Evolutionary conservation across 225 moss, liverwort and hornwort species (phyloP).

Genomic region (Ulota crispa): DNA sequence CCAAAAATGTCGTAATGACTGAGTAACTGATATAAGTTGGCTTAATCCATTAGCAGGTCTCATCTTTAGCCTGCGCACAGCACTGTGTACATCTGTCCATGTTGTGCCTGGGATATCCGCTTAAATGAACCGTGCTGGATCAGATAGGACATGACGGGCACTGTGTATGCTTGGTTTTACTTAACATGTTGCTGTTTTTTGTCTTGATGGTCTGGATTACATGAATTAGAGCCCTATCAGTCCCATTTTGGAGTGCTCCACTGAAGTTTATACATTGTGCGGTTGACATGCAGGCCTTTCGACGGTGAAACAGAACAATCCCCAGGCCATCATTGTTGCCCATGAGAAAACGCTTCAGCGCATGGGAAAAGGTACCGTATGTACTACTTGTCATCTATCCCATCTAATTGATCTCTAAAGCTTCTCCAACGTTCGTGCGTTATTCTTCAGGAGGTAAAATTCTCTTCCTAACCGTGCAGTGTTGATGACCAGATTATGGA

Average conservation of each 20-base stretch:
- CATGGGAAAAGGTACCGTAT: slow-evolving; percentile 82
- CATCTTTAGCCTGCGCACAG: not conserved
- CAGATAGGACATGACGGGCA: slow-evolving; percentile 7
- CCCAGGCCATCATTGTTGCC: slow-evolving; percentile 77
- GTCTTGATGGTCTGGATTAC: slow-evolving; percentile 4
- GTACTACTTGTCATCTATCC: not conserved
- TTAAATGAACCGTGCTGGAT: slow-evolving; percentile 9
- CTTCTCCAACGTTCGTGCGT: slow-evolving; percentile 1
- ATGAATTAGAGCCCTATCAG: not conserved
- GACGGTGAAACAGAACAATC: slow-evolving; percentile 67
- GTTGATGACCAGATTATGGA: slow-evolving; percentile 63
- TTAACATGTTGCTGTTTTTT: slow-evolving; percentile 1
- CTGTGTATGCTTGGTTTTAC: not conserved
- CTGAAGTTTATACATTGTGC: slow-evolving; percentile 2
- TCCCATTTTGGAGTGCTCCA: slow-evolving; percentile 1
- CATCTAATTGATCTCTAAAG: not conserved
- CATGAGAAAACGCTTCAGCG: slow-evolving; percentile 82
- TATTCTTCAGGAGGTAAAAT: not conserved
- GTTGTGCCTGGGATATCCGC: not conserved
- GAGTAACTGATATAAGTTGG: not conserved
- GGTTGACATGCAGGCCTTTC: slow-evolving; percentile 62
- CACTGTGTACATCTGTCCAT: not conserved
- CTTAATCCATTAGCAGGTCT: not conserved
- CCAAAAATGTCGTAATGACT: not conserved
- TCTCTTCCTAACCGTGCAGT: slow-evolving; percentile 21